Percentiles rank a stretch among this genome's conserved stretches.
phyloP scores from a whole-genome alignment of 805 yeast species.

The Wickerhamiella occidentalis region DNA sequence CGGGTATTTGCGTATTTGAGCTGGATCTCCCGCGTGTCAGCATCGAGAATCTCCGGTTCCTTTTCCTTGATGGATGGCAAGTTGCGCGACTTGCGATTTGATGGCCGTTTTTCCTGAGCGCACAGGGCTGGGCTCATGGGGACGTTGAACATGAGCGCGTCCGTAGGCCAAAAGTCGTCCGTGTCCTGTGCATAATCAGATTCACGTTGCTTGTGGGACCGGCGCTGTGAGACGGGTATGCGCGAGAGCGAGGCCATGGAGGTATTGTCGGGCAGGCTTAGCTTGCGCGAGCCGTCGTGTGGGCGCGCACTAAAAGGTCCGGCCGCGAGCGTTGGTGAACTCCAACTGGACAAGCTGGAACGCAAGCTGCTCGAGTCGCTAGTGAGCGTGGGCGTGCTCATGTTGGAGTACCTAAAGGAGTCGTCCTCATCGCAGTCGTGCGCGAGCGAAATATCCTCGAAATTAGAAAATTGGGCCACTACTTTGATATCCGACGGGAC shows the following conservation, averaged over 20 bases:
- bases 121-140: slow-evolving; percentile 48
- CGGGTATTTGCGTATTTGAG: slow-evolving; percentile 2
- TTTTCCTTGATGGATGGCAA: slow-evolving; percentile 9
- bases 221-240: slow-evolving; percentile 12
- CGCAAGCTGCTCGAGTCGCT: slow-evolving; percentile 21
- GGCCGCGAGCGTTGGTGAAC: slow-evolving; percentile 16
- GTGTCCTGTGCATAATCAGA: slow-evolving; percentile 31
- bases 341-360: slow-evolving; percentile 17
- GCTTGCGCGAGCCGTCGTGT: not conserved
- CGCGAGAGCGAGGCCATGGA: slow-evolving; percentile 23
- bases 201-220: slow-evolving; percentile 25
- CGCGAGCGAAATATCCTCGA: slow-evolving; percentile 9
- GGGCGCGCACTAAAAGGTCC: slow-evolving; percentile 9
- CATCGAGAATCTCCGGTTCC: not conserved
- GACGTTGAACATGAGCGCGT: slow-evolving; percentile 46
- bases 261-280: slow-evolving; percentile 17
- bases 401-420: slow-evolving; percentile 12
- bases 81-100: slow-evolving; percentile 6
- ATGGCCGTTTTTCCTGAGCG: slow-evolving; percentile 21
- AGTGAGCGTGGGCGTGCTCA: slow-evolving; percentile 19
- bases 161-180: slow-evolving; percentile 45
- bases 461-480: slow-evolving; percentile 6
- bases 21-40: slow-evolving; percentile 8
- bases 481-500: not conserved
- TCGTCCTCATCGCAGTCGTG: slow-evolving; percentile 5